Base-by-base conservation (phyloP, 176 grass and related monocot species). In the Oryza coarctata region DNA sequence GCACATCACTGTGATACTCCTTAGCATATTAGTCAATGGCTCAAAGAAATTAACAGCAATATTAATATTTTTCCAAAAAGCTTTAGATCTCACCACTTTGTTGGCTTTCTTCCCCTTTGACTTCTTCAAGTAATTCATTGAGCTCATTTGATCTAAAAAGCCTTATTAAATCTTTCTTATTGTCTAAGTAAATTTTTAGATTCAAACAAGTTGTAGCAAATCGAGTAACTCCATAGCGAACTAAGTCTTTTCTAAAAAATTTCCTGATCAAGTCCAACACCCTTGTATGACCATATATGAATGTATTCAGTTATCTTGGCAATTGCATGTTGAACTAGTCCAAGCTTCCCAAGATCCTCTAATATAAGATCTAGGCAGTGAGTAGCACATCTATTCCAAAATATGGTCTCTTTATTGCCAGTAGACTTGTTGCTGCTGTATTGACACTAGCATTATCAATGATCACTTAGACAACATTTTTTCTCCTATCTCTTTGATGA, bases 381-480 rank as follows among this genome's bases (percentile, higher is more conserved):
- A 18, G 74, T 50, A 33, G 45, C 44, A 78, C 74, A 78, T 23
- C 36, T 28, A 18, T 52, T 78, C 74, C 74, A 78, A 34, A 52
- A 78, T 30, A 63, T 78, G 74, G 74, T 78, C 41, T 38, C 36
- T 78, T 78, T 78, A 3, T 50, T 38, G 3, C 38, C 27, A 78
- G 12, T 3, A 63, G 60, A 9, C 60, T 12, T 26, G 60, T 0
- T 63, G 60, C 60, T 28, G 25, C 22, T 11, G 9, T 27, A 26
- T 63, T 28, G 60, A 63, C 60, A 63, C 23, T 63, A 63, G 32
- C 32, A 34, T 29, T 31, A 5, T 34, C 60, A 4, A 14, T 78
- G 12, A 78, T 28, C 23, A 78, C 74, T 78, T 78, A 50, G 36
- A 78, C 50, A 31, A 60, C 74, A 63, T 63, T 78, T 29, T 78